Base-by-base conservation (phyloP, 2,329 filamentous ascomycete species). In the Diplodia mutila region DNA sequence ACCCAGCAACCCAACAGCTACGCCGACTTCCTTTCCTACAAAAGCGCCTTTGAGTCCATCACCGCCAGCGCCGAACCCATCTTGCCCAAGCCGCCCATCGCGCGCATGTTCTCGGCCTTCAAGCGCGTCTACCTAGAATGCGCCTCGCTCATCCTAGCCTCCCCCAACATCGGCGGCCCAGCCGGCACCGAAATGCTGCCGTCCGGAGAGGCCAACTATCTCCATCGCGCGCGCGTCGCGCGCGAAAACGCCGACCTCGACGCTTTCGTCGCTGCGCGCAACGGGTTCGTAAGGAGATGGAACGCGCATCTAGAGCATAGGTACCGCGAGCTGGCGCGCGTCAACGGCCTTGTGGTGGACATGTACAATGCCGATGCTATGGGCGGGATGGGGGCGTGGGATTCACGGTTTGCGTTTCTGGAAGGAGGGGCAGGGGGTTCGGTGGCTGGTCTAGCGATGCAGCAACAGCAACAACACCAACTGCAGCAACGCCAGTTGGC, bases 161-260 rank as follows among this genome's bases (percentile, higher is more conserved):
- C 34, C 34, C 2, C 34, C 34, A 37, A 14, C 1, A 32, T 32
- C 29, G 29, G 29, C 9, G 7, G 29, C 29, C 6, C 6, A 8
- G 29, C 6, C 7, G 6, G 29, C 7, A 9, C 8, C 42, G 42
- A 71, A 0, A 70, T 71, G 0, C 66, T 74, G 1, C 70, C 66
- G 0, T 37, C 49, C 0, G 54, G 69, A 9, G 32, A 12, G 7
- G 74, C 73, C 4, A 69, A 70, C 5, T 76, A 75, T 49, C 69
- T 78, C 14, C 77, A 78, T 59, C 75, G 72, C 6, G 77, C 77
- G 3, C 71, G 77, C 18, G 75, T 78, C 0, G 77, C 77, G 3
- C 72, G 76, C 18, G 77, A 78, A 61, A 70, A 74, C 14, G 74
- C 76, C 67, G 71, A 78, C 53, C 69, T 77, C 8, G 72, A 72